phyloP scores from a whole-genome alignment of 139 green algal genomes.

The Pleodorina starrii region DNA sequence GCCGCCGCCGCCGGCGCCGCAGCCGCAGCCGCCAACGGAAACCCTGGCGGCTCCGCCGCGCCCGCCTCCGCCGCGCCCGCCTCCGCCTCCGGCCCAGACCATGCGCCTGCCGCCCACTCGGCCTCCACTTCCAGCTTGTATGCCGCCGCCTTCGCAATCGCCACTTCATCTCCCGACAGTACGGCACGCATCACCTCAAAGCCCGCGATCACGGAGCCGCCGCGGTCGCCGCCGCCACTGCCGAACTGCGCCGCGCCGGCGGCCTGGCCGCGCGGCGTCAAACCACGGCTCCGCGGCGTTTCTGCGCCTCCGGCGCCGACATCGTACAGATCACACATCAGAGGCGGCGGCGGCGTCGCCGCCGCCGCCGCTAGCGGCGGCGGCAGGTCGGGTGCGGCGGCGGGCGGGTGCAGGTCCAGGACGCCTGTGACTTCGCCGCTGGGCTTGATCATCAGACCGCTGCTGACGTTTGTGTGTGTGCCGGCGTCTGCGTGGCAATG shows the following conservation, averaged over 20 bases:
- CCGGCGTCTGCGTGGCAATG: background rate
- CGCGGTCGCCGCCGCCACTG: background rate
- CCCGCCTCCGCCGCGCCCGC: background rate
- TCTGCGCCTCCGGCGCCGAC: background rate
- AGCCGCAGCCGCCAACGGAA: background rate
- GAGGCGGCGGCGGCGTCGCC: no score
- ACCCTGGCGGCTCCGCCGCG: background rate
- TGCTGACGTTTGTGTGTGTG: background rate
- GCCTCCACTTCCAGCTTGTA: background rate
- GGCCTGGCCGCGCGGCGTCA: no score
- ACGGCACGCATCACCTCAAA: constrained; percentile 26
- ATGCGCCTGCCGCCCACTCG: background rate
- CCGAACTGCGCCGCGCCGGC: no score
- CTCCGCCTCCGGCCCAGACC: no score
- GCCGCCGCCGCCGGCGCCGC: background rate
- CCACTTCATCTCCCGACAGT: background rate
- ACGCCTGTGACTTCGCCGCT: constrained; percentile 19
- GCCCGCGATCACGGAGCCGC: background rate
- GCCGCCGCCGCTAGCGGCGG: no score
- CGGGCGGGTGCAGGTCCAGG: background rate
- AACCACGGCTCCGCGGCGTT: no score
- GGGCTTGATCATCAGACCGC: background rate
- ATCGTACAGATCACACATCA: background rate
- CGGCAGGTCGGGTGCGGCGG: background rate
- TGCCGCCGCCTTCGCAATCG: background rate